These are phyloP conservation scores for Toxoplasma gondii DNA, from an alignment of 169 alveolate genomes.

Conservation along the genomic window DNA sequence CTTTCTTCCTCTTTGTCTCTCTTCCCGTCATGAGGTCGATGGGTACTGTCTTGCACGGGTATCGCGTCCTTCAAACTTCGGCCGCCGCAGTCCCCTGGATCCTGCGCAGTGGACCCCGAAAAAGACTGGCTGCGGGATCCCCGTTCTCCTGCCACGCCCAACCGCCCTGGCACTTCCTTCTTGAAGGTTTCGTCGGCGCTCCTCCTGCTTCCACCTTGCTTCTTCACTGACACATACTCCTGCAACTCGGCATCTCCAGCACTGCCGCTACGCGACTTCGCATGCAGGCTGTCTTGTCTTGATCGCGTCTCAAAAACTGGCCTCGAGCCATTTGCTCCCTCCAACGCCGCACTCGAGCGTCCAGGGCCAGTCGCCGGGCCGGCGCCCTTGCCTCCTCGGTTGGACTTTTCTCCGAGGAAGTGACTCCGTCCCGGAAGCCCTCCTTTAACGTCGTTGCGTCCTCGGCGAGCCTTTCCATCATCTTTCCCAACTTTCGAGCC, in stretches of 20 bases:
- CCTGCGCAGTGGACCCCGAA: neutral
- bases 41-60: neutral
- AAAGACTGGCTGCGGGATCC: neutral
- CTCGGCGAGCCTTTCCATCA: neutral
- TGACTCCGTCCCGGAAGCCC: neutral
- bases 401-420: neutral
- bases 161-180: neutral
- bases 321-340: neutral
- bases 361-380: neutral
- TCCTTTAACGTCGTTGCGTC: neutral
- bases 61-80: neutral
- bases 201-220: neutral
- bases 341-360: neutral
- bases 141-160: neutral
- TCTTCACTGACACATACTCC: neutral
- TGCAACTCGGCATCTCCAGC: neutral
- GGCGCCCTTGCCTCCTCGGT: neutral
- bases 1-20: neutral
- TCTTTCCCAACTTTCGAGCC: neutral
- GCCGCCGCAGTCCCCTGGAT: neutral
- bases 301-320: neutral
- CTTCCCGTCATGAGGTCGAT: neutral
- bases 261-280: neutral
- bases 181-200: neutral
- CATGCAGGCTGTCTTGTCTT: neutral